phyloP scores from a whole-genome alignment of 2,329 filamentous ascomycete species.

The Rutstroemia sp. region DNA sequence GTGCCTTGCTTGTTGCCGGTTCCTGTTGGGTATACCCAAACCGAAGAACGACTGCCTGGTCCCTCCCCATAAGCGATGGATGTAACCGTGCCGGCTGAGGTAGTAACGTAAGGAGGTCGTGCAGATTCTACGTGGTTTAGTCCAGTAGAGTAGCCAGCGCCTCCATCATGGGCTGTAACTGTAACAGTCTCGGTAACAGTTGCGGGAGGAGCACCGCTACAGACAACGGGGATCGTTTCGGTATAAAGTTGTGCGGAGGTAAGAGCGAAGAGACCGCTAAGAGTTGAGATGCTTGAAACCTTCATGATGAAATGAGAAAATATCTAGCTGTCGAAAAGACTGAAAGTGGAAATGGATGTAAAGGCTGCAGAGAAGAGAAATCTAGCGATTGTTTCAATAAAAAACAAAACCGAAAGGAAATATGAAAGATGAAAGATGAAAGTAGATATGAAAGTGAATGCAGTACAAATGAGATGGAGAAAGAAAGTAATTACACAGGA shows the following conservation, averaged over 20 bases:
- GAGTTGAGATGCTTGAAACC: conserved; percentile 15
- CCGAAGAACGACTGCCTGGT: conserved; percentile 2
- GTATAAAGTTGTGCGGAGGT: conserved; percentile 11
- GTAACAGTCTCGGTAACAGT: conserved; percentile 1
- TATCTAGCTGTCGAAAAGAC: background rate
- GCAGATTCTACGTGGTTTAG: background rate
- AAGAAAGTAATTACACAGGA: background rate
- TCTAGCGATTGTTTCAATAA: background rate
- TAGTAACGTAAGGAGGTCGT: background rate
- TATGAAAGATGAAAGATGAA: background rate
- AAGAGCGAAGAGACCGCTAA: conserved; percentile 12
- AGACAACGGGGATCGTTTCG: background rate
- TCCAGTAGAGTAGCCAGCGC: background rate
- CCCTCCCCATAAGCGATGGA: background rate
- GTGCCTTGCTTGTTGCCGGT: conserved; percentile 12
- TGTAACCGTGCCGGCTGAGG: background rate
- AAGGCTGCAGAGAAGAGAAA: background rate
- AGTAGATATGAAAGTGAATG: background rate
- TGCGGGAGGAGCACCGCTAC: background rate
- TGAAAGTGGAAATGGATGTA: background rate
- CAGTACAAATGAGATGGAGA: conserved; percentile 1
- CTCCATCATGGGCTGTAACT: background rate
- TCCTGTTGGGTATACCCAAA: conserved; percentile 17
- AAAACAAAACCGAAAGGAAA: background rate
- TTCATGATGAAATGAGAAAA: conserved; percentile 16